Conservation (phyloP, 140 eudicot genomes). For the Oenanthe javanica region DNA sequence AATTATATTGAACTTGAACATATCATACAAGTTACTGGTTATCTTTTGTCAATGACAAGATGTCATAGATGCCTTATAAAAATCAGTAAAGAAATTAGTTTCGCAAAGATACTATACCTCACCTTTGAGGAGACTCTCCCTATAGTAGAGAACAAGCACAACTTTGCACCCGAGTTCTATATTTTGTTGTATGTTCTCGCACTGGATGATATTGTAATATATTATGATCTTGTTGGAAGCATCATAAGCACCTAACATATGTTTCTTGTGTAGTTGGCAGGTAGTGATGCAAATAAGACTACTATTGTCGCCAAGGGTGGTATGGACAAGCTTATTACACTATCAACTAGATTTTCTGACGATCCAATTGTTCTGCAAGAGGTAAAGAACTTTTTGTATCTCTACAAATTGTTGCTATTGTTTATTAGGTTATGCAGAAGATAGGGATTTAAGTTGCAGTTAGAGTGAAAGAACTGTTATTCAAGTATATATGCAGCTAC, state of each 20-base stretch:
- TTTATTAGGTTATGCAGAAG: background rate
- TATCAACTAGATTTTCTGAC: slow-evolving; percentile 59
- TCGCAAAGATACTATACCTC: background rate
- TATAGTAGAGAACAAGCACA: too few relatives aligned
- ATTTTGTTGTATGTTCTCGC: background rate
- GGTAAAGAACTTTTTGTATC: slow-evolving; percentile 29
- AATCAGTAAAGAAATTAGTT: background rate
- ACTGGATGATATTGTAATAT: background rate
- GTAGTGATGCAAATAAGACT: slow-evolving; percentile 81
- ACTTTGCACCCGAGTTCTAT: too few relatives aligned
- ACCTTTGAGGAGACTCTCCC: background rate
- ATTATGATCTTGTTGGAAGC: background rate
- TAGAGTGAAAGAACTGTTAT: background rate
- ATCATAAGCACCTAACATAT: background rate
- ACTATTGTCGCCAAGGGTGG: slow-evolving; percentile 77
- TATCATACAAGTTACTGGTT: background rate
- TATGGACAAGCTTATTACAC: slow-evolving; percentile 61
- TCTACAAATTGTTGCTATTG: background rate
- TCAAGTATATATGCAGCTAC: background rate
- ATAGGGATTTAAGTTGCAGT: background rate
- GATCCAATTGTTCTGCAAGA: slow-evolving; percentile 89
- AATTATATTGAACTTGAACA: background rate
- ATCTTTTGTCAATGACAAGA: background rate
- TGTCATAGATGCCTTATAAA: background rate
- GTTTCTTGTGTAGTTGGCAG: slow-evolving; percentile 65